Evolutionary conservation across 345 rosid genomes (phyloP), one percentile per base, ranked within the genome.

Genomic region (Ricinus communis): DNA sequence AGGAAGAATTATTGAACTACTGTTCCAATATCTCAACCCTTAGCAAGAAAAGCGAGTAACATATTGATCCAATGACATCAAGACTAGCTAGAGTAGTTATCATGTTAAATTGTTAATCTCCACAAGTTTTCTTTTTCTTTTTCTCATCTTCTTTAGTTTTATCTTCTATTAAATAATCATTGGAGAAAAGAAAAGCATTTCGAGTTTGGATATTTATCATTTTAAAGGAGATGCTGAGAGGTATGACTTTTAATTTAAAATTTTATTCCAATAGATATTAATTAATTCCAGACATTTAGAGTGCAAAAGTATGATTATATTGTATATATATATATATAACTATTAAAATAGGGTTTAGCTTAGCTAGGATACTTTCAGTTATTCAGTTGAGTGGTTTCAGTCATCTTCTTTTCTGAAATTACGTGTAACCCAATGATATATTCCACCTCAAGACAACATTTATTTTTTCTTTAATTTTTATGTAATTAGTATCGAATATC

Each of bases 311-410:
- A 33, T 33, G 38, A 33, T 33, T 33, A 33, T 33, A 33, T 33
- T 6, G 38, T 33, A 33, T 33, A 33, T 33, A 33, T 2, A 2
- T 33, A 33, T 33, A 33, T 33, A 33, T 33, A 33, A 33, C 38
- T 33, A 33, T 33, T 59, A 24, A 2, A 47, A 49, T 19, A 18
- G 18, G n/a, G n/a, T n/a, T n/a, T n/a, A n/a, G n/a, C n/a, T 49
- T 18, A n/a, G n/a, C n/a, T n/a, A n/a, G n/a, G 53, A 49, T 49
- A 33, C 28, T 76, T 71, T 76, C 75, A 46, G 68, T 76, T 71
- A 65, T 38, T 72, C 74, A 21, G 79, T 76, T 67, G 78, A 57
- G 18, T 50, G 31, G 65, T 33, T 36, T 55, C 24, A 66, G 52
- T 74, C 46, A 52, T 53, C 19, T 47, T 40, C 62, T 67, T 59